Evolutionary conservation across 768 basidiomycete species (phyloP).

Genomic region (Termitomyces titanicus): DNA sequence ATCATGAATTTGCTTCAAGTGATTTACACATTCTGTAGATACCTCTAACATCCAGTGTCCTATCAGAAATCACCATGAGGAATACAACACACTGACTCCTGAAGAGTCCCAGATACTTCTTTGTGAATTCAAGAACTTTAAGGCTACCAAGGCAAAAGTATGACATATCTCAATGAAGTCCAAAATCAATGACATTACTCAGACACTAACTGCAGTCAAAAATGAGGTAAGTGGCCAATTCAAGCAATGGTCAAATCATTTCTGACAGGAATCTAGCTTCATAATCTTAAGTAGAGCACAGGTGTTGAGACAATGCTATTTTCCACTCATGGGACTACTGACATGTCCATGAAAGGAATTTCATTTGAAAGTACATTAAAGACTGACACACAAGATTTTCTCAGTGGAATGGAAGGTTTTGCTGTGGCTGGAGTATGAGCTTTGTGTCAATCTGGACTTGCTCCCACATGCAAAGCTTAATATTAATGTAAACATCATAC

Average conservation of each 20-base stretch:
- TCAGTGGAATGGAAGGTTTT: constrained; percentile 11
- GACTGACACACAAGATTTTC: constrained; percentile 14
- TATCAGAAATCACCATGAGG: too few species aligned
- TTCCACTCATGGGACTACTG: not conserved
- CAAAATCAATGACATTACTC: constrained; percentile 10
- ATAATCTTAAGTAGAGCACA: constrained; percentile 11
- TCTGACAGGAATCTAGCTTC: constrained; percentile 3
- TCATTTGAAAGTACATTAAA: constrained; percentile 8
- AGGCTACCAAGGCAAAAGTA: constrained; percentile 6
- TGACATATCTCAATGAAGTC: constrained; percentile 5
- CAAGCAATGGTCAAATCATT: not conserved
- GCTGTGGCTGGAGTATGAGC: too few species aligned
- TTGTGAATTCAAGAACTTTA: constrained; percentile 7
- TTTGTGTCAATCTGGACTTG: too few species aligned
- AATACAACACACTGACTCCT: not conserved
- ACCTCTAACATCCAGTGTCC: too few species aligned
- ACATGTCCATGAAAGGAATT: constrained; percentile 11
- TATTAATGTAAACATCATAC: too few species aligned
- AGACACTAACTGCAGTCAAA: constrained; percentile 5
- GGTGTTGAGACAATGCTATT: constrained; percentile 15
- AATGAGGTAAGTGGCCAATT: constrained; percentile 10
- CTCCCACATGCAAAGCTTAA: too few species aligned
- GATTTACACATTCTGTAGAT: too few species aligned
- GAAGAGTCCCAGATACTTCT: constrained; percentile 3
- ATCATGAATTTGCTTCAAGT: too few species aligned